A percentile compares a stretch with the other conserved stretches of the same genome.
These are phyloP conservation scores for Rubroboletus pulcherrimus DNA, from an alignment of 768 basidiomycete species.

Conservation along the genomic window DNA sequence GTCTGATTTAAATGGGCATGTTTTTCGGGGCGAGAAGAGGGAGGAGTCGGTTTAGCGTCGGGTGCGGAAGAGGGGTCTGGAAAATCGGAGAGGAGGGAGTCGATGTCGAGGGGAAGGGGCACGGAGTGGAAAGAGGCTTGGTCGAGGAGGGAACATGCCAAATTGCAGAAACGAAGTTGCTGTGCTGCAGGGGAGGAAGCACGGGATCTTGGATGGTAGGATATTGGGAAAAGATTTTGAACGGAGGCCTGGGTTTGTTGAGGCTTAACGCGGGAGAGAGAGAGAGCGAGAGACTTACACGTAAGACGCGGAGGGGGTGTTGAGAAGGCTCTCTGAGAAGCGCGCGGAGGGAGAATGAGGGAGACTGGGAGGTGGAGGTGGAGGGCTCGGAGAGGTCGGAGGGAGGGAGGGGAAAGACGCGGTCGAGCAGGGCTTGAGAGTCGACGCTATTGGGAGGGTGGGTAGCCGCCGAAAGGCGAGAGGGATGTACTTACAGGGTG, in stretches of 20 bases:
- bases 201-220: conserved; percentile 61
- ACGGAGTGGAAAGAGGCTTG: conserved; percentile 55
- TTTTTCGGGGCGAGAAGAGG: conserved; percentile 19
- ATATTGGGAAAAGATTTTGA: conserved; percentile 62
- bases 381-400: conserved; percentile 38
- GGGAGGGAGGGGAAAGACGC: conserved; percentile 60
- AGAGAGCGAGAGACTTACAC: conserved; percentile 40
- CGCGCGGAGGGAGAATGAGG: conserved; percentile 49
- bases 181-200: conserved; percentile 61
- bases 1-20: conserved; percentile 27
- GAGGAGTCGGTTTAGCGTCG: conserved; percentile 20
- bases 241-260: conserved; percentile 52
- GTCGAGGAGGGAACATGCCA: conserved; percentile 68
- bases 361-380: conserved; percentile 34
- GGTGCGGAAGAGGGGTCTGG: conserved; percentile 21
- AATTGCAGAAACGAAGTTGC: conserved; percentile 70
- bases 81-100: conserved; percentile 38
- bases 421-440: conserved; percentile 73
- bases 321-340: conserved; percentile 52
- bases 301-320: conserved; percentile 52
- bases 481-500: conserved; percentile 40
- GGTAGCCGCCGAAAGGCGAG: not conserved
- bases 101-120: conserved; percentile 43
- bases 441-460: conserved; percentile 48
- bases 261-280: conserved; percentile 8